Evolutionary conservation across 495 filamentous ascomycete genomes (phyloP), one percentile per base, ranked within the genome.

Genomic region (Astrocystis sublimbata): DNA sequence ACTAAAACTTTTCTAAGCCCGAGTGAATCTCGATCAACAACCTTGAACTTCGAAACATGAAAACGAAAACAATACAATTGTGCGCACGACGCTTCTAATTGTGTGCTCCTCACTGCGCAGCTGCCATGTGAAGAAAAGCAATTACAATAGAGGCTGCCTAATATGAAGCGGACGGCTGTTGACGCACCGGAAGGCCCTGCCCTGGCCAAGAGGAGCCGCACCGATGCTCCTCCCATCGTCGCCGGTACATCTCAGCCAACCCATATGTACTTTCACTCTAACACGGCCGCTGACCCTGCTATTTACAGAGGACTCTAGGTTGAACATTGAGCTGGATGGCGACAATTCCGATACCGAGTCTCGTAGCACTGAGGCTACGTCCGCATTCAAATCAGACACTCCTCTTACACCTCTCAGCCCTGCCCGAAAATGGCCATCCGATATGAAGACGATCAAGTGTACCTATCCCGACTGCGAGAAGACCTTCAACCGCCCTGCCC

Each of bases 401-500:
- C 78, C 84, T 13, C 70, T 74, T 12, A 84, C 84, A 5, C 82
- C 77, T 15, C 73, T 82, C 60, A 85, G 84, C n/a, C 79, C 80
- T 7, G 76, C 75, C 31, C 84, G 79, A 58, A 84, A 78, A 63
- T 83, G 81, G 67, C 88, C 88, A 33, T 90, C 87, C 4, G 85
- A 91, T 59, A 78, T 85, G 51, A 94, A 93, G 76, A 91, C 83
- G 21, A 85, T 88, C 66, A 74, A 71, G 41, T 97, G 92, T 74
- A 81, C 85, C 3, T 84, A 83, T 65, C 80, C 86, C 17, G 85
- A 81, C 38, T 97, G 92, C 70, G 70, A 74, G 24, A 93, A 92
- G 74, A 84, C 87, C n/a, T 97, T 92, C 83, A 93, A 94, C 72
- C 86, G 92, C 1, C 92, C 90, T 2, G 86, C 84, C n/a, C 84